Base-by-base conservation (phyloP, 1,139 yeast genomes). In the Spathaspora sp. region DNA sequence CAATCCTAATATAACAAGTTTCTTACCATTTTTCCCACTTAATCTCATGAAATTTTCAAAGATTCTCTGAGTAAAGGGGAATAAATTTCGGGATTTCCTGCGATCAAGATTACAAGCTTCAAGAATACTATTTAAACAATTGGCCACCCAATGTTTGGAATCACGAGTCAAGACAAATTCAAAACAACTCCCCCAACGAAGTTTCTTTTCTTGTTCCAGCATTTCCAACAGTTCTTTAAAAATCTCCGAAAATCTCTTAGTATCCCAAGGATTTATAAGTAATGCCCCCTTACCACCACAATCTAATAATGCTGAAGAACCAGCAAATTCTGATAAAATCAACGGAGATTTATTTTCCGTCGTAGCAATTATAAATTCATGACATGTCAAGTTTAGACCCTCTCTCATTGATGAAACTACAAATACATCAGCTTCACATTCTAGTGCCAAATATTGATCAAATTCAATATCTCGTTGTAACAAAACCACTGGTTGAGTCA, bases 341-440 rank as follows among this genome's bases (percentile, higher is more conserved):
- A 93, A 75, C 0, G 98, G 97, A 0, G 97, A 86, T 53, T 86
- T 82, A 52, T 80, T 78, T 38, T 80, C 82, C 25, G 76, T 71
- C 3, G 95, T 81, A 23, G 96, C 89, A 47, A 84, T 85, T 34
- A 90, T 80, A 61, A 86, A 95, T 63, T 93, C 99, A 60, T 95
- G 99, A 58, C 97, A 90, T 0, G 99, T 90, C 60, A 93, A 73
- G 59, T 93, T 93, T 88, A 93, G 87, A 16, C 99, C 99, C 65
- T 95, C 99, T 61, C 99, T 82, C 76, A 93, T 80, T 1, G 97
- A 86, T 4, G 95, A 84, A 2, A 93, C 97, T 31, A 88, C 83
- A 63, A 93, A 93, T 2, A 82, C 75, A 55, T 88, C 95, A 0
- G 98, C 97, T 61, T 90, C 97, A 40, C 84, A 73, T 46, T 88